These are phyloP conservation scores for Trichoderma pleuroti DNA, from an alignment of 2,329 filamentous ascomycete species.

Conservation along the genomic window DNA sequence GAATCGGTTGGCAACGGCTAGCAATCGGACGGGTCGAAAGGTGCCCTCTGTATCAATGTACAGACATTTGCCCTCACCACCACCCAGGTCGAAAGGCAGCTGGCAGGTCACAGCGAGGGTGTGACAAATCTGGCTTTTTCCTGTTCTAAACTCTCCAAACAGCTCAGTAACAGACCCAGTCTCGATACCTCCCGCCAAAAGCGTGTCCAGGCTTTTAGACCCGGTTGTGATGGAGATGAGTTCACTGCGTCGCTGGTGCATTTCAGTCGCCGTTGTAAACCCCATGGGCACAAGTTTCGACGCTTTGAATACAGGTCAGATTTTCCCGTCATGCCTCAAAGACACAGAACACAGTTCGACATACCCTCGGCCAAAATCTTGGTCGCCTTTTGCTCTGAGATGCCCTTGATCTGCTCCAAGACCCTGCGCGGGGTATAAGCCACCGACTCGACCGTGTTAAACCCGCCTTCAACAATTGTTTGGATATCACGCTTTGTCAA, in stretches of 20 bases:
- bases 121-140: constrained; percentile 98
- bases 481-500: constrained; percentile 96
- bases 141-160: constrained; percentile 96
- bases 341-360: neutral
- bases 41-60: constrained; percentile 99
- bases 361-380: constrained; percentile 87
- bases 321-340: neutral
- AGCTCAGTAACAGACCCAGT: constrained; percentile 98
- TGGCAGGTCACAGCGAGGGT: constrained; percentile 98
- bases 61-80: constrained; percentile 94
- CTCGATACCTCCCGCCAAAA: constrained; percentile 91
- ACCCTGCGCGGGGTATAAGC: constrained; percentile 83
- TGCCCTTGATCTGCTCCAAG: constrained; percentile 94
- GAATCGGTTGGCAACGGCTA: constrained; percentile 90
- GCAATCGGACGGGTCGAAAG: constrained; percentile 84
- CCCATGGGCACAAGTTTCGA: constrained; percentile 98
- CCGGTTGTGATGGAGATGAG: constrained; percentile 97
- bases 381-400: constrained; percentile 92
- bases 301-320: constrained; percentile 47
- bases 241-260: constrained; percentile 95
- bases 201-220: constrained; percentile 93
- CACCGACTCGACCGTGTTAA: constrained; percentile 91
- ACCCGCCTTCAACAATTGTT: constrained; percentile 85
- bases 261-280: constrained; percentile 97
- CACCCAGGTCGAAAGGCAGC: constrained; percentile 97